Evolutionary conservation across 2,329 filamentous ascomycete genomes (phyloP), one percentile per base, ranked within the genome.

Genomic region (Hymenoscyphus repandus): DNA sequence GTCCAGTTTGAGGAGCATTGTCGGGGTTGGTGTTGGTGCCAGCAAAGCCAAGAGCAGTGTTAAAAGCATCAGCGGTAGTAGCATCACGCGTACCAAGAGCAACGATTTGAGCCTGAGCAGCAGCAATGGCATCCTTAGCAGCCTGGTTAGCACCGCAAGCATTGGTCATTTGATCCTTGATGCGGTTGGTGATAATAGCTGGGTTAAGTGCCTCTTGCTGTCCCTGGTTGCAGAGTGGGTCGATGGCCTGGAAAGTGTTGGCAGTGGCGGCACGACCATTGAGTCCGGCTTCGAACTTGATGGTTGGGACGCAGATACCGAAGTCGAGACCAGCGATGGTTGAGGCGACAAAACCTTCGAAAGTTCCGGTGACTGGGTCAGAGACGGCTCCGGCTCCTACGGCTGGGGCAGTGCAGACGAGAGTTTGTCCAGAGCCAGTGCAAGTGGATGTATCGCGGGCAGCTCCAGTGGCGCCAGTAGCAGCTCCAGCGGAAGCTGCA

Each of bases 101-200:
- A 59, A 69, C 52, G 45, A 83, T 75, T 65, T 74, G 63, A 0
- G 75, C 71, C 68, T 82, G 71, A 2, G 80, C 82, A 33, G 69
- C 67, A 45, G 66, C 59, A 66, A 79, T 83, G 3, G 74, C 72
- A 11, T 72, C 64, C 57, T 78, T 73, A 49, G 82, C 83, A 5
- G 78, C 81, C 22, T 70, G 73, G 63, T 81, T 82, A 47, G 83
- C 83, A 38, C 72, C 70, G 69, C 83, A 87, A 36, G 83, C 80
- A 68, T 85, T 86, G 64, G 69, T 75, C 50, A 87, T 74, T 70
- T 86, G 81, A 68, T 87, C 83, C 68, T 80, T 83, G 66, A 87
- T 81, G 54, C 82, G 78, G 74, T 85, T 86, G 65, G 82, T 85
- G 72, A 87, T 87, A 73, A 87, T 87, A 71, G 80, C 79, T 50